Evolutionary conservation across 2,329 filamentous ascomycete genomes (phyloP).

Genomic region (Fusarium xyrophilum): DNA sequence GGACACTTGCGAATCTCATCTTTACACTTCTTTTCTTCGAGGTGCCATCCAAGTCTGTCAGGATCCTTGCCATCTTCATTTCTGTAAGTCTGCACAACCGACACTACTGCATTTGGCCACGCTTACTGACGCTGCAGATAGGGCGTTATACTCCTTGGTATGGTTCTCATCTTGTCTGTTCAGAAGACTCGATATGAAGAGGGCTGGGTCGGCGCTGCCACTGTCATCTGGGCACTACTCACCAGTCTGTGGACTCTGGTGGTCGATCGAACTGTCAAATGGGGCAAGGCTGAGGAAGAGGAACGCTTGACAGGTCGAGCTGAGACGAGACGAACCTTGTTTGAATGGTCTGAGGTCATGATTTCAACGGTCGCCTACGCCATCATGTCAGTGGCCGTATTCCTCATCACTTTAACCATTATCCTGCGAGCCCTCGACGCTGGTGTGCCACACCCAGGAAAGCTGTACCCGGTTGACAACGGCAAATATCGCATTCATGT

Average conservation of each 20-base stretch:
- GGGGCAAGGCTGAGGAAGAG: conserved; percentile 93
- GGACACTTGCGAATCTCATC: conserved; percentile 78
- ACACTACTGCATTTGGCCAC: conserved; percentile 27
- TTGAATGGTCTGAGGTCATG: conserved; percentile 85
- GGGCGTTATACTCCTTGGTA: conserved; percentile 61
- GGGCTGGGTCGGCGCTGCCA: conserved; percentile 88
- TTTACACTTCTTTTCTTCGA: conserved; percentile 87
- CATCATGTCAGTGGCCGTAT: conserved; percentile 69
- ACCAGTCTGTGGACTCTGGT: conserved; percentile 81
- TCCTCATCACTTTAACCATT: conserved; percentile 81
- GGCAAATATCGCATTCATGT: conserved; percentile 88
- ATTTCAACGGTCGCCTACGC: conserved; percentile 74
- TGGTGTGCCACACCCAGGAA: conserved; percentile 74
- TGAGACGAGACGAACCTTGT: conserved; percentile 81
- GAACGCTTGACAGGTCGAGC: conserved; percentile 87
- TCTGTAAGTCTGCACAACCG: conserved; percentile 46
- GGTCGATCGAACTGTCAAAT: conserved; percentile 82
- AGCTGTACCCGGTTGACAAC: conserved; percentile 80
- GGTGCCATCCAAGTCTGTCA: conserved; percentile 79
- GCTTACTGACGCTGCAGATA: conserved; percentile 24
- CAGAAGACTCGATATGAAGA: conserved; percentile 80
- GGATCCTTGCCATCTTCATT: conserved; percentile 74
- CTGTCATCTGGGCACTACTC: conserved; percentile 79
- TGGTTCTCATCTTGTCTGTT: conserved; percentile 80
- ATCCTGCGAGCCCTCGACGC: conserved; percentile 82